Percentiles rank a stretch among this genome's conserved stretches.
Conservation (phyloP, 1,139 yeast genomes). For the Hyphopichia fennica region DNA sequence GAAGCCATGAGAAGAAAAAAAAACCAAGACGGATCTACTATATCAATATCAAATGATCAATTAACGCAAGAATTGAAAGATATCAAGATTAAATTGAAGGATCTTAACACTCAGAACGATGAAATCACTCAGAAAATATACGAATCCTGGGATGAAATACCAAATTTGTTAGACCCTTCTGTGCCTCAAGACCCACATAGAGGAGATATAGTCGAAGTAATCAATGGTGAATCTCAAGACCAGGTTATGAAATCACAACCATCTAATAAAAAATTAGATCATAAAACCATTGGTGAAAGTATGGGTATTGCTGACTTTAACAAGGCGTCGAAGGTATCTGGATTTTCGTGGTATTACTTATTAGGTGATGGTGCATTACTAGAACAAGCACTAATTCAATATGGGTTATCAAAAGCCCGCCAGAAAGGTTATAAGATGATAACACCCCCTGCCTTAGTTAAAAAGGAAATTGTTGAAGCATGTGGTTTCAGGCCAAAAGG, state of each 20-base stretch:
- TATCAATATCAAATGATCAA: slow-evolving; percentile 10
- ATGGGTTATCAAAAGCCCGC: slow-evolving; percentile 68
- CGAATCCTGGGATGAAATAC: slow-evolving; percentile 52
- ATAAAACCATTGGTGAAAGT: slow-evolving; percentile 61
- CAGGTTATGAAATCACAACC: slow-evolving; percentile 21
- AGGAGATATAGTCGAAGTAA: slow-evolving; percentile 45
- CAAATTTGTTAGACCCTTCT: slow-evolving; percentile 60
- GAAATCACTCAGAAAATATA: slow-evolving; percentile 14
- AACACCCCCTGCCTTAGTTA: slow-evolving; percentile 84
- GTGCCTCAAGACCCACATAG: slow-evolving; percentile 45
- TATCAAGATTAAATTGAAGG: slow-evolving; percentile 34
- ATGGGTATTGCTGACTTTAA: slow-evolving; percentile 68
- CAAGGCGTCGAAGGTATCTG: slow-evolving; percentile 74
- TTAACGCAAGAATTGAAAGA: slow-evolving; percentile 28
- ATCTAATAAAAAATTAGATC: slow-evolving; percentile 44
- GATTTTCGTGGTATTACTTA: slow-evolving; percentile 87
- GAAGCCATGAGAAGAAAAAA: background rate
- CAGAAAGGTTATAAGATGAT: slow-evolving; percentile 66
- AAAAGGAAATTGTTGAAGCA: slow-evolving; percentile 73
- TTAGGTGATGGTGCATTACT: slow-evolving; percentile 83
- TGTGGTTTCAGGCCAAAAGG: slow-evolving; percentile 98
- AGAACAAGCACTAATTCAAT: slow-evolving; percentile 87
- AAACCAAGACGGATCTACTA: slow-evolving; percentile 7
- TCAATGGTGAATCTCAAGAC: slow-evolving; percentile 40
- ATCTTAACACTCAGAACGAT: slow-evolving; percentile 30